These are phyloP conservation scores for Russula dissimulans DNA, from an alignment of 768 basidiomycete species.

Conservation along the genomic window DNA sequence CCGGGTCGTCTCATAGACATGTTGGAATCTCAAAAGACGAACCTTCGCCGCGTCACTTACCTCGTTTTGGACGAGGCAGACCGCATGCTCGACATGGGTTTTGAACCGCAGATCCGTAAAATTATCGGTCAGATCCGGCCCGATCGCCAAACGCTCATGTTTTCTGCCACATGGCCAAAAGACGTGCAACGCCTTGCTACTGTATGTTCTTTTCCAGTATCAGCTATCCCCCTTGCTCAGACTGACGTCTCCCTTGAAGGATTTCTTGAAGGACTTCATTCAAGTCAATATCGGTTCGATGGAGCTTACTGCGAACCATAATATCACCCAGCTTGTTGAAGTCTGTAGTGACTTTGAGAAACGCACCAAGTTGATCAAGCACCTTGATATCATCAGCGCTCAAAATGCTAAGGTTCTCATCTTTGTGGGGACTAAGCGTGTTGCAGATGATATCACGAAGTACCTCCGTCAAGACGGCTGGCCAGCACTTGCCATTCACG, in stretches of 20 bases:
- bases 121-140: constrained; percentile 96
- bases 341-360: constrained; percentile 98
- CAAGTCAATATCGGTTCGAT: constrained; percentile 99
- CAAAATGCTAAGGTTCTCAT: constrained; percentile 99
- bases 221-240: background rate
- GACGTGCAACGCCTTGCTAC: constrained; percentile 97
- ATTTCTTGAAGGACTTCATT: constrained; percentile 93
- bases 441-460: constrained; percentile 98
- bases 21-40: constrained; percentile 94
- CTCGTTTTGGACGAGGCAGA: constrained; percentile 99
- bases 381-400: constrained; percentile 90
- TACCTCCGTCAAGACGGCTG: constrained; percentile 96
- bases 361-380: constrained; percentile 90
- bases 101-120: constrained; percentile 98
- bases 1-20: constrained; percentile 98
- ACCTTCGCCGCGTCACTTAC: constrained; percentile 92
- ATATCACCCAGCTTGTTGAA: constrained; percentile 92
- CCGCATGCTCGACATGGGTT: constrained; percentile 99
- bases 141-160: constrained; percentile 97
- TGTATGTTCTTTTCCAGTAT: constrained; percentile 32
- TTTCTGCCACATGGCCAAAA: constrained; percentile 99
- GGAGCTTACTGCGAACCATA: constrained; percentile 97
- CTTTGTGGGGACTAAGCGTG: constrained; percentile 95
- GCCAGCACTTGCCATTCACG: constrained; percentile 99
- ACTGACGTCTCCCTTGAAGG: constrained; percentile 36